phyloP scores from a whole-genome alignment of 108 stramenopile species.

The Skeletonema grethae region DNA sequence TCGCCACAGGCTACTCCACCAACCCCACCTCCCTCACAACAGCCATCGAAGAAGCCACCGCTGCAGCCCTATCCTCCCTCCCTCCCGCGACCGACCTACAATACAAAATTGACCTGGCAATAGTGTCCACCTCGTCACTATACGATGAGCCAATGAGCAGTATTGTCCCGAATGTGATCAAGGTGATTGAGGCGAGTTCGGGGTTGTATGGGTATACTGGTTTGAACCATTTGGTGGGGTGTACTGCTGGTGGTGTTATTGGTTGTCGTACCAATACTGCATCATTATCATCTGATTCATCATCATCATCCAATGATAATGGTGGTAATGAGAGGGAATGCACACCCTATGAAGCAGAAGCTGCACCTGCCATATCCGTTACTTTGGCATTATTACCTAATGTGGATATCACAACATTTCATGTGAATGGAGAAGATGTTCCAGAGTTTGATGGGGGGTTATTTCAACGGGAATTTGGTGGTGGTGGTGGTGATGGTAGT shows the following conservation, averaged over 20 bases:
- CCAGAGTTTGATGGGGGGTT: slow-evolving; percentile 59
- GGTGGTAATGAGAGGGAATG: slow-evolving; percentile 1
- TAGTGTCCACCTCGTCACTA: slow-evolving; percentile 61
- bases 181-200: slow-evolving; percentile 49
- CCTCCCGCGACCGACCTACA: slow-evolving; percentile 33
- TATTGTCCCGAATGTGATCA: slow-evolving; percentile 40
- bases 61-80: slow-evolving; percentile 52
- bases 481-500: slow-evolving; percentile 4
- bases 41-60: slow-evolving; percentile 64
- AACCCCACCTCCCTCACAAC: slow-evolving; percentile 43
- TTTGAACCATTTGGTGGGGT: slow-evolving; percentile 67
- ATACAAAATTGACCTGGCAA: slow-evolving; percentile 57
- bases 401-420: slow-evolving; percentile 65
- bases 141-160: slow-evolving; percentile 65
- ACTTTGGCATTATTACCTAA: slow-evolving; percentile 71
- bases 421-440: slow-evolving; percentile 61
- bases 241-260: slow-evolving; percentile 75
- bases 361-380: slow-evolving; percentile 64
- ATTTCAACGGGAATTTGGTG: slow-evolving; percentile 22
- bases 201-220: slow-evolving; percentile 19
- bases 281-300: neutral
- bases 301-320: neutral
- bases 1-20: slow-evolving; percentile 73
- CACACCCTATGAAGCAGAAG: slow-evolving; percentile 68
- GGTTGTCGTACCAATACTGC: slow-evolving; percentile 36